A percentile compares a stretch with the other conserved stretches of the same genome.
These are phyloP conservation scores for Diplodia seriata DNA, from an alignment of 2,329 filamentous ascomycete species.

Conservation along the genomic window DNA sequence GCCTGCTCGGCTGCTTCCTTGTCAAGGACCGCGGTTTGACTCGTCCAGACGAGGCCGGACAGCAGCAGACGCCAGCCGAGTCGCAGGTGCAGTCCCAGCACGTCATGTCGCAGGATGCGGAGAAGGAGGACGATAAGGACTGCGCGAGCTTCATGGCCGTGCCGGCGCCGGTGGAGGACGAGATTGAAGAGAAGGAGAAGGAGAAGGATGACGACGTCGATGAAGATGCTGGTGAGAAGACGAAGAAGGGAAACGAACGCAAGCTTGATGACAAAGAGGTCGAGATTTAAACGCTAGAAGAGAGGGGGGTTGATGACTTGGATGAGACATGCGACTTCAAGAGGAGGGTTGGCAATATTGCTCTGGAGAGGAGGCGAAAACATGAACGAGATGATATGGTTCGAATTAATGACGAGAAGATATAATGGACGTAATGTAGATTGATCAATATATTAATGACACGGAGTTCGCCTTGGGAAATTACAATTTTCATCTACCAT, in stretches of 20 bases:
- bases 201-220: neutral
- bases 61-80: conserved; percentile 14
- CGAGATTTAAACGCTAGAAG: neutral
- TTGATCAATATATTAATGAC: neutral
- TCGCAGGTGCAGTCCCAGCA: conserved; percentile 11
- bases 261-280: neutral
- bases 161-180: conserved; percentile 20
- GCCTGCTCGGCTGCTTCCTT: conserved; percentile 32
- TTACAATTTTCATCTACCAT: neutral
- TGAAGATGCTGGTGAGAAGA: neutral
- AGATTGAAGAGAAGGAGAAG: conserved; percentile 8
- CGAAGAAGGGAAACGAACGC: neutral
- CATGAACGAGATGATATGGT: neutral
- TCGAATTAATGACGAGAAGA: neutral
- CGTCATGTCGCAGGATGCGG: neutral
- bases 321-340: neutral
- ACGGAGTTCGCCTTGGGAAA: neutral
- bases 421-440: conserved; percentile 3
- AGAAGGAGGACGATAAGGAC: conserved; percentile 23
- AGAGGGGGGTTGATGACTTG: neutral
- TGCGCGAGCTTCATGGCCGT: conserved; percentile 11
- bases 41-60: conserved; percentile 24
- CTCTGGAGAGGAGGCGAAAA: neutral
- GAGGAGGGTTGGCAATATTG: neutral
- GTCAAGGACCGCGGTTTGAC: conserved; percentile 32